Percentiles rank a stretch among this genome's conserved stretches.
Evolutionary conservation across 805 yeast genomes (phyloP).

Genomic region (Kodamaea hsintzibuensis): DNA sequence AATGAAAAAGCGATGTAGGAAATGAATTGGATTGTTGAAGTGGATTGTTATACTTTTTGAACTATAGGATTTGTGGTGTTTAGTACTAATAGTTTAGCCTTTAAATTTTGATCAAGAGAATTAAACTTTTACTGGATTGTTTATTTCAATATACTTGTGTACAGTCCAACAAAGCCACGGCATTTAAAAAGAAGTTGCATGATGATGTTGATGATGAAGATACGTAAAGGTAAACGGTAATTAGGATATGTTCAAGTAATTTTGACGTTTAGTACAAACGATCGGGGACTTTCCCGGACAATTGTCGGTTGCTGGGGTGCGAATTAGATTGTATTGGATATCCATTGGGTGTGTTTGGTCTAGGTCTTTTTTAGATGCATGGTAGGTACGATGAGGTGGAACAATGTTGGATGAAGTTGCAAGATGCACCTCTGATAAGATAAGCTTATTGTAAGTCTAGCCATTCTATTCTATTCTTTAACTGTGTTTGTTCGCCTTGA

Average conservation of each 20-base stretch:
- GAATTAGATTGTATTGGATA: background rate
- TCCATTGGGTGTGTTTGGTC: background rate
- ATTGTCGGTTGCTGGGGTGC: background rate
- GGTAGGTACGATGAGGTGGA: background rate
- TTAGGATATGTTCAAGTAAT: background rate
- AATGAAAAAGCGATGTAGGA: too few species aligned
- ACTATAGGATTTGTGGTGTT: too few species aligned
- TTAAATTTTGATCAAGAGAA: too few species aligned
- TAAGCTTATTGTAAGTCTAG: background rate
- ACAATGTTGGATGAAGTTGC: background rate
- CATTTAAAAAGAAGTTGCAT: background rate
- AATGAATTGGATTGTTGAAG: too few species aligned
- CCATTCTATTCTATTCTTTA: background rate
- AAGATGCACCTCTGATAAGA: background rate
- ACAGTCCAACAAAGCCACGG: background rate
- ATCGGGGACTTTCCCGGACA: background rate
- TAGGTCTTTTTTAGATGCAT: background rate
- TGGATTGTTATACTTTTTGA: too few species aligned
- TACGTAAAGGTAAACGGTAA: background rate
- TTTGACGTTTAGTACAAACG: background rate
- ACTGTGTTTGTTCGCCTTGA: background rate
- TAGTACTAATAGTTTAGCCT: too few species aligned
- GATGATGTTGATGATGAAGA: too few species aligned
- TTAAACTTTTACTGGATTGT: background rate
- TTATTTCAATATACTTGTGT: background rate